Percentiles rank a stretch among this genome's conserved stretches.
Evolutionary conservation across 495 filamentous ascomycete species (phyloP).

Genomic region (Hypoxylon rickii): DNA sequence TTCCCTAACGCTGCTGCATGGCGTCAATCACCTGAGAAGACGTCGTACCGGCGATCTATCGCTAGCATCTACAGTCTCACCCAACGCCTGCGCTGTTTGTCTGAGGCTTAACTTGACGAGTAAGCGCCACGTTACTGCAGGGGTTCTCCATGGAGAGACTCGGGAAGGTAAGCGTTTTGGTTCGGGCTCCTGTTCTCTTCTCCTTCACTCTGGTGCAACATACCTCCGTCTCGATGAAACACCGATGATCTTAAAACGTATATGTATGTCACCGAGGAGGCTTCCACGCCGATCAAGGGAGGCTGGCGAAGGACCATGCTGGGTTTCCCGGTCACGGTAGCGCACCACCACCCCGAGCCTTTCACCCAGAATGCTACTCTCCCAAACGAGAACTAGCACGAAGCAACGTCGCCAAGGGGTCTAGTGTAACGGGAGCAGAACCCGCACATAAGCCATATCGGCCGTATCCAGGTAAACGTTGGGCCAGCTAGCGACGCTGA

Average conservation of each 20-base stretch:
- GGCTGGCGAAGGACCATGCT: background rate
- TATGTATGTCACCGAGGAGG: slow-evolving; percentile 10
- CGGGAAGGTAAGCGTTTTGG: slow-evolving; percentile 6
- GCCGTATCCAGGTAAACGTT: slow-evolving; percentile 4
- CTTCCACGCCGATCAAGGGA: slow-evolving; percentile 30
- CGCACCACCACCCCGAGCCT: background rate
- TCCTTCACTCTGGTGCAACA: slow-evolving; percentile 15
- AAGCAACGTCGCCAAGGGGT: background rate
- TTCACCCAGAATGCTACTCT: too few species aligned
- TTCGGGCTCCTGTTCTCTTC: slow-evolving; percentile 1
- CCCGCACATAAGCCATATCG: slow-evolving; percentile 22
- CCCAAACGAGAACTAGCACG: too few species aligned
- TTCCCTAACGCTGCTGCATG: slow-evolving; percentile 1
- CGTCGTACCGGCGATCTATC: slow-evolving; percentile 8
- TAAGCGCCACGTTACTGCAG: slow-evolving; percentile 20
- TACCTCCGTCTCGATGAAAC: slow-evolving; percentile 22
- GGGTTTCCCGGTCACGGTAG: background rate
- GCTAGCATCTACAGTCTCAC: slow-evolving; percentile 10
- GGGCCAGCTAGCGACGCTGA: slow-evolving; percentile 16
- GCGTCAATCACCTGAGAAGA: slow-evolving; percentile 3
- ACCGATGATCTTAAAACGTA: slow-evolving; percentile 23
- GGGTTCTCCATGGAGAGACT: slow-evolving; percentile 20
- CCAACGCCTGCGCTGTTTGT: slow-evolving; percentile 10
- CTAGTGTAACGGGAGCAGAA: slow-evolving; percentile 15
- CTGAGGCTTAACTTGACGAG: slow-evolving; percentile 18